Percentiles rank a stretch among this genome's conserved stretches.
phyloP scores from a whole-genome alignment of 139 green algal species.

The Micromonas pusilla region DNA sequence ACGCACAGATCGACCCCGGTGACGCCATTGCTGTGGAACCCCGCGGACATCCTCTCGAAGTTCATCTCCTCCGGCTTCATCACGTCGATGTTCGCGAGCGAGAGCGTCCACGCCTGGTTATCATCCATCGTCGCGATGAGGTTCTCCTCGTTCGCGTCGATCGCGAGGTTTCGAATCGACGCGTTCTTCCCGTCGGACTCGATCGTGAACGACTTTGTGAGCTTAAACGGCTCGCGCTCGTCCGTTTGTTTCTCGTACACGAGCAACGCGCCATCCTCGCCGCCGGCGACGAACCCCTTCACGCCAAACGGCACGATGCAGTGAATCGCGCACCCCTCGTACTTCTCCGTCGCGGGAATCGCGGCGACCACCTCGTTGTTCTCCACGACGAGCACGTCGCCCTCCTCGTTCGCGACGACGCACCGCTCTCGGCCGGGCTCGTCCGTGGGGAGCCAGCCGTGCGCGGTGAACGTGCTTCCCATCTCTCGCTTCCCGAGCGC shows the following conservation, averaged over 20 bases:
- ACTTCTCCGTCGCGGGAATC: slow-evolving; percentile 44
- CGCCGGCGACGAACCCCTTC: slow-evolving; percentile 33
- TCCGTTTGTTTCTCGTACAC: slow-evolving; percentile 34
- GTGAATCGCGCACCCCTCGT: slow-evolving; percentile 40
- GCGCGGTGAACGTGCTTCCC: slow-evolving; percentile 47
- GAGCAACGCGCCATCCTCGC: slow-evolving; percentile 36
- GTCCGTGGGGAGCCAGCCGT: slow-evolving; percentile 57
- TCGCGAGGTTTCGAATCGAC: slow-evolving; percentile 25
- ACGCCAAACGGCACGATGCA: slow-evolving; percentile 55
- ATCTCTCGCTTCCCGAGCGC: slow-evolving; percentile 53
- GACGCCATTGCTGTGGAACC: slow-evolving; percentile 46
- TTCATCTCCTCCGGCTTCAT: slow-evolving; percentile 70
- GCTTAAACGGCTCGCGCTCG: slow-evolving; percentile 32
- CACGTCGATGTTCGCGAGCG: slow-evolving; percentile 63
- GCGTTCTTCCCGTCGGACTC: slow-evolving; percentile 7
- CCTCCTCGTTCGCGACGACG: slow-evolving; percentile 57
- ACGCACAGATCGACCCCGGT: slow-evolving; percentile 69
- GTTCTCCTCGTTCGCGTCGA: slow-evolving; percentile 68
- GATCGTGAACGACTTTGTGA: slow-evolving; percentile 30
- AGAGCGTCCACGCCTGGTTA: slow-evolving; percentile 58
- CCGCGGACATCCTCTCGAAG: slow-evolving; percentile 52
- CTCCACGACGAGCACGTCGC: slow-evolving; percentile 70
- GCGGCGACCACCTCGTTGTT: slow-evolving; percentile 29
- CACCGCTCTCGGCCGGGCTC: slow-evolving; percentile 32
- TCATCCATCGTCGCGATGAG: slow-evolving; percentile 57